Base-by-base conservation (phyloP, 495 filamentous ascomycete species). In the Hypoxylon cercidicola region DNA sequence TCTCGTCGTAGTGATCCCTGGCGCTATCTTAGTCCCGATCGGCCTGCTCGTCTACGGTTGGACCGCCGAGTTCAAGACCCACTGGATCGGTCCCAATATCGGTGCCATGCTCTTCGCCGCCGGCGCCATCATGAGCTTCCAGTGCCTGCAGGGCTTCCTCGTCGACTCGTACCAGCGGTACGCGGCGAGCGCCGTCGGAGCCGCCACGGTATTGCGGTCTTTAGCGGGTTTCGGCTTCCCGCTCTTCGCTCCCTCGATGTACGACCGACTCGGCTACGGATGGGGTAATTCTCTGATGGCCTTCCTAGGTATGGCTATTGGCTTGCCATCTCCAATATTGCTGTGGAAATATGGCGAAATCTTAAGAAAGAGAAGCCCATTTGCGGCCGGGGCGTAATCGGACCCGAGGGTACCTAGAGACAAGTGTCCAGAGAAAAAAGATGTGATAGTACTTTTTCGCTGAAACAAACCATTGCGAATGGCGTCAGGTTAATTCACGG, bases 101-200 rank as follows among this genome's bases (percentile, higher is more conserved):
- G 90, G 90, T 2, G 83, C 84, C 3, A 71, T 74, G 0, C 67
- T 92, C 13, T 88, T 91, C 55, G 74, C 77, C 7, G 73, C 77
- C 6, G 89, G 89, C 4, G 82, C 77, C 8, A 89, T 91, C 54
- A 79, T 89, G 4, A 77, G 80, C 0, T 90, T 89, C 70, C 90
- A 92, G 75, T 88, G 85, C 62, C 85, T 88, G 34, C 88, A 90
- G 76, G 87, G 86, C 8, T 95, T 91, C 68, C 76, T 92, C 45
- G 85, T 93, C n/a, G 92, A 96, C 70, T 75, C 88, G 5, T 93
- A 93, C 73, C 86, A 86, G 20, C 81, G 84, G 6, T 95, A 84
- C 72, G 89, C 91, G 7, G 91, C 92, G 8, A 88, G 84, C 60
- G 92, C 90, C 1, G 71, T 92, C 11, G 88, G 81, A 0, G 90